phyloP scores from a whole-genome alignment of 1,139 yeast genomes.

The Yarrowia galli region DNA sequence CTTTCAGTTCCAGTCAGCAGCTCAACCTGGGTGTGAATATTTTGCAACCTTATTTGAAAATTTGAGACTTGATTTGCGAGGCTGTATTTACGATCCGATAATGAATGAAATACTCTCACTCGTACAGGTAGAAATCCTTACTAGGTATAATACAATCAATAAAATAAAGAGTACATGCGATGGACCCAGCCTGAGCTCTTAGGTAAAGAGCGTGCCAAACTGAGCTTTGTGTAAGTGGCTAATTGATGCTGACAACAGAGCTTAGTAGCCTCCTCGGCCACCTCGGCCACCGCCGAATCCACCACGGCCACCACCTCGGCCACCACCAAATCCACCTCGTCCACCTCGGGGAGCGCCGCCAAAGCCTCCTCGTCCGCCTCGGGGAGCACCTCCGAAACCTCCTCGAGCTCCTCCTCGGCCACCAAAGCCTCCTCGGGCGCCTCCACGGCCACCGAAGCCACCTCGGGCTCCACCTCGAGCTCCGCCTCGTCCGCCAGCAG shows the following conservation, averaged over 20 bases:
- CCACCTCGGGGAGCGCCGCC: conserved; percentile 56
- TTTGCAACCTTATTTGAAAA: conserved; percentile 19
- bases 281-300: conserved; percentile 55
- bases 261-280: conserved; percentile 52
- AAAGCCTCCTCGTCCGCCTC: conserved; percentile 55
- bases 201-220: too few species aligned
- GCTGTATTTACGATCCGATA: too few species aligned
- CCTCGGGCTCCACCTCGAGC: conserved; percentile 56
- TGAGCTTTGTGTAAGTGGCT: not conserved
- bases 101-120: too few species aligned
- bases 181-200: not conserved
- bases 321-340: conserved; percentile 53
- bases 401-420: conserved; percentile 55
- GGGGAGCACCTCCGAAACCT: conserved; percentile 55
- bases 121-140: not conserved
- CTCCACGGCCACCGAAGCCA: conserved; percentile 58
- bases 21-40: not conserved
- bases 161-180: conserved; percentile 39
- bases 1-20: too few species aligned
- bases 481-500: conserved; percentile 60
- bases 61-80: not conserved
- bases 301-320: conserved; percentile 55
- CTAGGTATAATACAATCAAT: conserved; percentile 34
- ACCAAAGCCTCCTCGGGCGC: conserved; percentile 53
- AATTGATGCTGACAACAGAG: conserved; percentile 3